A percentile compares a stretch with the other conserved stretches of the same genome.
These are phyloP conservation scores for Xanthoconium stramineum DNA, from an alignment of 768 basidiomycete species.

Conservation along the genomic window DNA sequence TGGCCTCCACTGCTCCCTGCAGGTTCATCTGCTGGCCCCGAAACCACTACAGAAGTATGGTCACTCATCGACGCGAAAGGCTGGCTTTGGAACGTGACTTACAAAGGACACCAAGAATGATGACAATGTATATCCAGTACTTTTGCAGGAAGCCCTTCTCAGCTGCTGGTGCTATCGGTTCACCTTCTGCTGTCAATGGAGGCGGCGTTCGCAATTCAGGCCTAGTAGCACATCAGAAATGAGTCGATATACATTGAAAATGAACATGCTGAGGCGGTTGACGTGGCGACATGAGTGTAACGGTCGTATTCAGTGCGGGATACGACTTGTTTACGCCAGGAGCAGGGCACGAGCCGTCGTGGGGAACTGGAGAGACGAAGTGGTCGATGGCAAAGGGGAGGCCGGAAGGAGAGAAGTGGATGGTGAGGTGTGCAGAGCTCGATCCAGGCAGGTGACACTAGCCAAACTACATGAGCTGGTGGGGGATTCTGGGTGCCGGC, in stretches of 20 bases:
- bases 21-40: conserved; percentile 30
- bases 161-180: conserved; percentile 52
- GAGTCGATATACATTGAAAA: background rate
- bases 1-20: conserved; percentile 18
- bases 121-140: conserved; percentile 83
- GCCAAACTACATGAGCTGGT: conserved; percentile 11
- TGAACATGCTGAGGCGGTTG: conserved; percentile 56
- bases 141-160: conserved; percentile 85
- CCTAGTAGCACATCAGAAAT: conserved; percentile 35
- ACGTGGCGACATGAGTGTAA: conserved; percentile 45
- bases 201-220: conserved; percentile 68
- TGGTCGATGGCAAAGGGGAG: conserved; percentile 69
- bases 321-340: conserved; percentile 21
- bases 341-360: conserved; percentile 59
- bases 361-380: conserved; percentile 65
- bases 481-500: conserved; percentile 40
- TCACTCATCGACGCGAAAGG: background rate
- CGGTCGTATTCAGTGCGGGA: conserved; percentile 47
- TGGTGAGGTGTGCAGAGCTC: conserved; percentile 52
- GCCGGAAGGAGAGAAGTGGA: conserved; percentile 49
- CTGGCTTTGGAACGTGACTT: conserved; percentile 27
- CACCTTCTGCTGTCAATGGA: conserved; percentile 62
- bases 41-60: conserved; percentile 19
- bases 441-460: conserved; percentile 67
- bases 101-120: conserved; percentile 57